Evolutionary conservation across 75 land plant species (phyloP), one percentile per base, ranked within the genome.

Genomic region (Cunninghamia lanceolata): DNA sequence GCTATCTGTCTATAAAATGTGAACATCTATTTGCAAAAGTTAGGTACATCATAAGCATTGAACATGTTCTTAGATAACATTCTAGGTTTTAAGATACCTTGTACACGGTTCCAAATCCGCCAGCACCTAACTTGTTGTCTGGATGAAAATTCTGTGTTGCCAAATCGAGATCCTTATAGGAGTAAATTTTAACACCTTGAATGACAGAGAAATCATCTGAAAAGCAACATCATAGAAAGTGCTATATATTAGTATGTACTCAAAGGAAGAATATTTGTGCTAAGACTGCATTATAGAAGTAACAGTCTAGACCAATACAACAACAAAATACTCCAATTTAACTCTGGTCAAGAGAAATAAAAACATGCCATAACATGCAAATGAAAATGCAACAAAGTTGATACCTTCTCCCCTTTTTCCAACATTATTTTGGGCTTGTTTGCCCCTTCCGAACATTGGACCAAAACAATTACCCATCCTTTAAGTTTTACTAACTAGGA

Each of bases 101-200:
- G 70, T 92, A 89, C 11, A 92, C 92, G 30, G 89, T 88, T 66
- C 92, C 93, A 86, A 88, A 92, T 68, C 90, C 90, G 59, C 93
- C 92, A 34, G 84, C 86, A 36, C 93, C 93, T 32, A 92, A 50
- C 84, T 82, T 89, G 86, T 86, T 92, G 5, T 75, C 85, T 40
- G 84, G 89, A 84, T 87, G 92, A 56, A 90, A 92, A 79, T 90
- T 43, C 15, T 46, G 32, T 73, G 90, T 87, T 73, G 89, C 92
- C 35, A 88, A 83, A 73, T 77, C 84, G 52, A 91, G 70, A 14
- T 84, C 81, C 39, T 91, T 91, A 73, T 87, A 89, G n/a, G 90
- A 86, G 79, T 87, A 90, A 39, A 83, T 8, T 40, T 8, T 78
- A 21, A 40, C 47, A 25, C 82, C 45, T 78, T n/a, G n/a, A 21